Conservation (phyloP, 306 rosid genomes). For the Oemleria cerasiformis region DNA sequence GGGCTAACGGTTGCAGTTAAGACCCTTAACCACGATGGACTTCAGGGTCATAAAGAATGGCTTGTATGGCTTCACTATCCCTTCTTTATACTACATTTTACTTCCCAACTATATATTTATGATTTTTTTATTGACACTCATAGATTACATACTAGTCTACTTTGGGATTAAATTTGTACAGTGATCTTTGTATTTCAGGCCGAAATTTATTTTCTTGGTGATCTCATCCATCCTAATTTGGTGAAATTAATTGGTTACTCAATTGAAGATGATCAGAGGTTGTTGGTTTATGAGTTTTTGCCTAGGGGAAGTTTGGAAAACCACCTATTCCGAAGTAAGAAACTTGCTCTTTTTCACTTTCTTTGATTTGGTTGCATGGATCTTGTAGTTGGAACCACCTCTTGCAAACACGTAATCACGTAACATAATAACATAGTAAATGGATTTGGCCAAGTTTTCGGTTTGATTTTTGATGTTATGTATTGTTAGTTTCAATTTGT, state of each 20-base stretch:
- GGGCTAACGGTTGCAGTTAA: conserved; percentile 98
- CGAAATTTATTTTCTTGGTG: conserved; percentile 89
- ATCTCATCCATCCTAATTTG: conserved; percentile 81
- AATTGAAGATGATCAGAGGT: conserved; percentile 89
- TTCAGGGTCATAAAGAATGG: conserved; percentile 99
- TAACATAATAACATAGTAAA: not conserved
- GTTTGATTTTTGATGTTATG: conserved; percentile 13
- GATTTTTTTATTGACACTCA: not conserved
- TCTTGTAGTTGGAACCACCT: conserved; percentile 5
- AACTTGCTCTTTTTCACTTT: conserved; percentile 35
- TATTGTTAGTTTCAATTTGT: conserved; percentile 7
- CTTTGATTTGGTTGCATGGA: conserved; percentile 1
- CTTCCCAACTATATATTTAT: not conserved
- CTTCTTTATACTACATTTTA: conserved; percentile 8
- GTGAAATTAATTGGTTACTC: conserved; percentile 92
- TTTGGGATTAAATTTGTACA: conserved; percentile 14
- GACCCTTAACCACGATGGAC: conserved; percentile 91
- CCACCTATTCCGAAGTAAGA: conserved; percentile 93
- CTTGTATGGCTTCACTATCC: conserved; percentile 54
- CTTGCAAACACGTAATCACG: not conserved
- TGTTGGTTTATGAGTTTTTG: conserved; percentile 91
- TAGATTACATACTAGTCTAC: not conserved
- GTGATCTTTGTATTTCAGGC: conserved; percentile 59
- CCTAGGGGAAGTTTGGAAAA: conserved; percentile 99
- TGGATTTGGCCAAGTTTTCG: not conserved